These are phyloP conservation scores for Viola odorata DNA, from an alignment of 345 rosid genomes.

Conservation along the genomic window DNA sequence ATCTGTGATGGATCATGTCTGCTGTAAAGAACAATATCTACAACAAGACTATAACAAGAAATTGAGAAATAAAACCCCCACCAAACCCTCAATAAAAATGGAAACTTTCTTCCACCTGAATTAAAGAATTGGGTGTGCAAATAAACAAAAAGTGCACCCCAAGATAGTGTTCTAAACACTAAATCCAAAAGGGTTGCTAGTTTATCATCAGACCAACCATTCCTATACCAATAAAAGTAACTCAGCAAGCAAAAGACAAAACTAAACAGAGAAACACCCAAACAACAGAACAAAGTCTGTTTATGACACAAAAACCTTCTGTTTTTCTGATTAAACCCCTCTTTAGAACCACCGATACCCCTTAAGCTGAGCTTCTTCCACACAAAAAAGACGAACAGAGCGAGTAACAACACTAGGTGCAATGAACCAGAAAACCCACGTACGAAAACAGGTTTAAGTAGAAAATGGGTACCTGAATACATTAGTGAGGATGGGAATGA, in stretches of 20 bases:
- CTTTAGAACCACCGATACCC: background rate
- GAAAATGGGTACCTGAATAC: constrained; percentile 23
- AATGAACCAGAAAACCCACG: constrained; percentile 33
- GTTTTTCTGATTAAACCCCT: constrained; percentile 3
- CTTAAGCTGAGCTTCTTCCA: constrained; percentile 1
- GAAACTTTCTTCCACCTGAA: constrained; percentile 33
- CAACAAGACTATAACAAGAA: constrained; percentile 55
- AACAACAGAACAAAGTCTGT: constrained; percentile 42
- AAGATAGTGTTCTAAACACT: constrained; percentile 48
- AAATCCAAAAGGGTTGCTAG: constrained; percentile 54
- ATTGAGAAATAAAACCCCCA: constrained; percentile 51
- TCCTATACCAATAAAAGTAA: constrained; percentile 60
- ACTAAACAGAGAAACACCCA: constrained; percentile 48
- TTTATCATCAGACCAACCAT: constrained; percentile 47
- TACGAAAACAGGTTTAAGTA: constrained; percentile 23
- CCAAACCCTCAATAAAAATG: constrained; percentile 58
- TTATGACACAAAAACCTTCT: constrained; percentile 26
- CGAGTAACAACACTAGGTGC: constrained; percentile 23
- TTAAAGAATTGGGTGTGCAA: constrained; percentile 23
- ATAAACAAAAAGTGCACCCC: constrained; percentile 47
- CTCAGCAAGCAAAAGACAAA: constrained; percentile 41
- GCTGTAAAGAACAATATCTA: constrained; percentile 38
- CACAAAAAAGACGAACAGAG: constrained; percentile 13
- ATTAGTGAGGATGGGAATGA: constrained; percentile 4
- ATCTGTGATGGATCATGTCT: constrained; percentile 21